A percentile compares a stretch with the other conserved stretches of the same genome.
These are phyloP conservation scores for Skeletonema menzelii DNA, from an alignment of 108 stramenopile genomes.

Conservation along the genomic window DNA sequence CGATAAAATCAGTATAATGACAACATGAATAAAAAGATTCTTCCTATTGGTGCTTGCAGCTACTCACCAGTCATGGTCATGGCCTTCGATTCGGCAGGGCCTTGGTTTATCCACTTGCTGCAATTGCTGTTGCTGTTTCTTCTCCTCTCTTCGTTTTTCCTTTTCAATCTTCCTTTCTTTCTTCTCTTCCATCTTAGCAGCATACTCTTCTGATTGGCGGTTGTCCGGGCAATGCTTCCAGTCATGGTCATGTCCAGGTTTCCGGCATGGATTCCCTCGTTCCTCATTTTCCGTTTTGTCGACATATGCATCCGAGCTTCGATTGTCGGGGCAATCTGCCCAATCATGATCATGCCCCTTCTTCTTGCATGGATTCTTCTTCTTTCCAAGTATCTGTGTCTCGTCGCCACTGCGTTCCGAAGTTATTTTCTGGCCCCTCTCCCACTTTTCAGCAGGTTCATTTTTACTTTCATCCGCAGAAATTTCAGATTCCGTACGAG, in stretches of 20 bases:
- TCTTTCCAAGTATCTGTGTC: constrained; percentile 1
- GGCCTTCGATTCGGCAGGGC: background rate
- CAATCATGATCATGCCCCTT: constrained; percentile 11
- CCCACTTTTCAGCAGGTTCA: background rate
- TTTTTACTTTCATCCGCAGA: constrained; percentile 6
- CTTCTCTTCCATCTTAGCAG: background rate
- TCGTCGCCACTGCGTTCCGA: background rate
- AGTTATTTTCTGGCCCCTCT: background rate
- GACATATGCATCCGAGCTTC: background rate
- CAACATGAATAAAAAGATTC: background rate
- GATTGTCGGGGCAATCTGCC: constrained; percentile 3
- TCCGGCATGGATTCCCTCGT: background rate
- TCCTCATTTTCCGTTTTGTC: background rate
- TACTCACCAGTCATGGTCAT: constrained; percentile 4
- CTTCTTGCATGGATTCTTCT: background rate
- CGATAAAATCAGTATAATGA: background rate
- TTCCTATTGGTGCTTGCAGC: background rate
- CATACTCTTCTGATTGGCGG: background rate
- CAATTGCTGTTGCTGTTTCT: background rate
- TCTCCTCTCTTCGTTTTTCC: background rate
- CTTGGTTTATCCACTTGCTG: background rate
- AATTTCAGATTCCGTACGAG: constrained; percentile 5
- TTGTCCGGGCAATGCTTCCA: constrained; percentile 1
- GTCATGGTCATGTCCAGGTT: background rate
- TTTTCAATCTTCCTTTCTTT: background rate